These are phyloP conservation scores for Psilocybe sp. DNA, from an alignment of 768 basidiomycete genomes.

Conservation along the genomic window DNA sequence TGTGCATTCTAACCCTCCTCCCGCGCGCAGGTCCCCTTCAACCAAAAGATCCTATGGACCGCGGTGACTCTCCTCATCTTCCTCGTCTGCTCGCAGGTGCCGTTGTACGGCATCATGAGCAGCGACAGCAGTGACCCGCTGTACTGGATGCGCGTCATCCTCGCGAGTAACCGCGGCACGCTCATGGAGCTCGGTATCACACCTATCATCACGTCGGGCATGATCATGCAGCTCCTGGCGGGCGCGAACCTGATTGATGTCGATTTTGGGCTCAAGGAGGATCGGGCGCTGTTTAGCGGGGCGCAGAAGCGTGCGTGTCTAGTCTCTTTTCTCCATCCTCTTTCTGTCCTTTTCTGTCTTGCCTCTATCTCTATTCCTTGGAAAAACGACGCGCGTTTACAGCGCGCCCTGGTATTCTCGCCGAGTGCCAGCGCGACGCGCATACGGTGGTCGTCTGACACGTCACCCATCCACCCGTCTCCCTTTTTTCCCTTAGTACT, in stretches of 20 bases:
- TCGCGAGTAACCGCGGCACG: slow-evolving; percentile 97
- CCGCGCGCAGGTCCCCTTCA: slow-evolving; percentile 99
- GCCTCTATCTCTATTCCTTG: not conserved
- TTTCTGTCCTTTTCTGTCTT: not conserved
- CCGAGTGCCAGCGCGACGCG: no score
- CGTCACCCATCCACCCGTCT: no score
- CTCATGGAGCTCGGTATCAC: slow-evolving; percentile 99
- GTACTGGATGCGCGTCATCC: slow-evolving; percentile 99
- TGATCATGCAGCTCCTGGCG: slow-evolving; percentile 99
- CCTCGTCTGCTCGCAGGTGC: slow-evolving; percentile 98
- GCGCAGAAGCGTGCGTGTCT: slow-evolving; percentile 89
- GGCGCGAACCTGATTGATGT: slow-evolving; percentile 98
- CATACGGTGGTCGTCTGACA: no score
- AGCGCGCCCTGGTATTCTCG: no score
- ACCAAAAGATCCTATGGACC: slow-evolving; percentile 98
- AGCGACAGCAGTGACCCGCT: slow-evolving; percentile 98
- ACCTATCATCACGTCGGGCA: slow-evolving; percentile 96
- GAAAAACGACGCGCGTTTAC: no score
- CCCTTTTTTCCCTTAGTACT: no score
- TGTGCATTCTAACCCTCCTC: no score
- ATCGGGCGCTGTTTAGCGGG: slow-evolving; percentile 90
- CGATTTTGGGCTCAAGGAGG: slow-evolving; percentile 96
- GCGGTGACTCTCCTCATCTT: slow-evolving; percentile 99
- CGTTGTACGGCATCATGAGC: slow-evolving; percentile 99
- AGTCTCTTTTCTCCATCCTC: not conserved